These are phyloP conservation scores for Sporisorium sorghi DNA, from an alignment of 1,284 basidiomycete genomes.

Conservation along the genomic window DNA sequence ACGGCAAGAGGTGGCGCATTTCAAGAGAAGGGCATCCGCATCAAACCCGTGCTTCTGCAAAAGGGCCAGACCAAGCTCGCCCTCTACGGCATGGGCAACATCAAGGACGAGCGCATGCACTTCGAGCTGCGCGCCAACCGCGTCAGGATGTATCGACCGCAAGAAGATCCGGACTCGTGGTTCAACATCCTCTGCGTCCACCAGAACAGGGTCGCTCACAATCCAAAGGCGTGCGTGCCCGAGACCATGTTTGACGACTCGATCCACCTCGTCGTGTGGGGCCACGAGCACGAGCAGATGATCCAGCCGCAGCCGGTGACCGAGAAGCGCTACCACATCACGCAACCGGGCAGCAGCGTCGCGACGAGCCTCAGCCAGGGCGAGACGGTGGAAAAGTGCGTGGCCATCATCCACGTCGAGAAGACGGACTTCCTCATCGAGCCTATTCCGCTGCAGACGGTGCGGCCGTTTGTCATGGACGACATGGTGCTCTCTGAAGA, in stretches of 20 bases:
- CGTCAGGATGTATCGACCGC: conserved; percentile 94
- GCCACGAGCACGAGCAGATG: conserved; percentile 97
- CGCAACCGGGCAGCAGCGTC: conserved; percentile 93
- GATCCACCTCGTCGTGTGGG: conserved; percentile 94
- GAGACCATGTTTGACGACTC: conserved; percentile 98
- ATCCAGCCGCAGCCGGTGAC: conserved; percentile 89
- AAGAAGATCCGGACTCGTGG: conserved; percentile 81
- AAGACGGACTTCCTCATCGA: conserved; percentile 86
- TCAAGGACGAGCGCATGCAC: conserved; percentile 95
- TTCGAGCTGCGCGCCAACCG: conserved; percentile 92
- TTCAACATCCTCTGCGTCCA: conserved; percentile 94
- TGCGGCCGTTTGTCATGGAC: conserved; percentile 93
- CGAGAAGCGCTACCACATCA: conserved; percentile 89
- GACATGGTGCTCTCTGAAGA: conserved; percentile 81
- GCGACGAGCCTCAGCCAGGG: conserved; percentile 78
- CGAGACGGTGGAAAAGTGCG: conserved; percentile 59
- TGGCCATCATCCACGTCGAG: conserved; percentile 72
- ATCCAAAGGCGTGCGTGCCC: conserved; percentile 90
- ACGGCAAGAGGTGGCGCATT: conserved; percentile 72
- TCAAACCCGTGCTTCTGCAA: conserved; percentile 86
- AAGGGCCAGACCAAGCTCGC: conserved; percentile 89
- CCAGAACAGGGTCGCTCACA: conserved; percentile 95
- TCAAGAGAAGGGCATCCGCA: conserved; percentile 81
- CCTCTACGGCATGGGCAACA: conserved; percentile 94
- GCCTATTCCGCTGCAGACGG: conserved; percentile 87